phyloP scores from a whole-genome alignment of 1,139 yeast species.

The Pichia norvegensis region DNA sequence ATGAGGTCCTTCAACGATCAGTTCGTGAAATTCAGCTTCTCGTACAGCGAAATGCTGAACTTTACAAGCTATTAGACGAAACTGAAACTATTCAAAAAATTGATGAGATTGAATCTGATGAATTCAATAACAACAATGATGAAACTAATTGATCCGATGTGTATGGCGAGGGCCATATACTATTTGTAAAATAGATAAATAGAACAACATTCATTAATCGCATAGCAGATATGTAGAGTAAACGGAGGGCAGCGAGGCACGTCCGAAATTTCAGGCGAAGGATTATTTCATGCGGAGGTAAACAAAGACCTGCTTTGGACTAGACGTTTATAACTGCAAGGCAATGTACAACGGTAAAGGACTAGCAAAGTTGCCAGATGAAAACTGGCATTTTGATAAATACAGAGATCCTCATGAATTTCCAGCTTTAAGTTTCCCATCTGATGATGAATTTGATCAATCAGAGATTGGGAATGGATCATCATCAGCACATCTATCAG shows the following conservation, averaged over 20 bases:
- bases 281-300: neutral
- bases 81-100: neutral
- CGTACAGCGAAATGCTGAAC: slow-evolving; percentile 1
- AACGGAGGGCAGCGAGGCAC: neutral
- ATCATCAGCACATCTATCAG: slow-evolving; percentile 7
- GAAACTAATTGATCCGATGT: neutral
- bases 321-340: too few species aligned
- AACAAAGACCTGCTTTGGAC: slow-evolving; percentile 1
- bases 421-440: slow-evolving; percentile 7
- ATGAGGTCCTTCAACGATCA: slow-evolving; percentile 9
- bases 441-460: slow-evolving; percentile 1
- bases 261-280: too few species aligned
- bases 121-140: neutral
- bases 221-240: too few species aligned
- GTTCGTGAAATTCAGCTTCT: slow-evolving; percentile 12
- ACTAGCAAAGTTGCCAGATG: neutral
- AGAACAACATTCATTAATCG: neutral
- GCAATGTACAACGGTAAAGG: neutral
- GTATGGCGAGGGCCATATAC: slow-evolving; percentile 1
- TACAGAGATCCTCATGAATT: slow-evolving; percentile 10
- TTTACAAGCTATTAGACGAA: slow-evolving; percentile 6
- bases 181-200: neutral
- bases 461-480: neutral
- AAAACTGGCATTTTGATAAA: slow-evolving; percentile 13
- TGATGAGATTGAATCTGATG: neutral